Base-by-base conservation (phyloP, 2,329 filamentous ascomycete species). In the Septoria linicola region DNA sequence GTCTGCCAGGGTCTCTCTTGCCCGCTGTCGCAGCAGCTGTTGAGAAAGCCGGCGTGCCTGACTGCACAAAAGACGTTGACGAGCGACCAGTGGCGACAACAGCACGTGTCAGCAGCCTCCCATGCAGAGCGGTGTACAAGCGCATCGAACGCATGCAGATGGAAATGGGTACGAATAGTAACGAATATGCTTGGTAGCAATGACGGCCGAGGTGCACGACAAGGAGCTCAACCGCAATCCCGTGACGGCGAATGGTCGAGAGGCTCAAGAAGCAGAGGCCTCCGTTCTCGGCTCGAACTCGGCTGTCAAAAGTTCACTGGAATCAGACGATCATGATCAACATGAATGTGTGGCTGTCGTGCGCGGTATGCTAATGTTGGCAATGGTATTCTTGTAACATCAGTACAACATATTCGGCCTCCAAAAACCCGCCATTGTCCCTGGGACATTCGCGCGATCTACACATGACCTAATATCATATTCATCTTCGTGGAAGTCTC, bases 381-480 rank as follows among this genome's bases (percentile, higher is more conserved):
- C n/a, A n/a, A n/a, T n/a, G n/a, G n/a, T n/a, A n/a, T n/a, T n/a
- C n/a, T n/a, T n/a, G n/a, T n/a, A n/a, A n/a, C n/a, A n/a, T 72
- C 66, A 76, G 60, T 76, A 76, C 52, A 76, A 53, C 48, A 58
- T 71, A 56, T 76, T 68, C 10, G 72, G 73, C 58, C 68, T 70
- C 74, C 74, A 76, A 60, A 76, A 76, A 4, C 68, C 64, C 8
- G 60, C 61, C 41, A 69, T 60, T 2, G 57, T 59, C 34, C 60
- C 54, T 8, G 45, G 23, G 5, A 10, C 44, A 10, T 31, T 14
- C 19, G 32, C 42, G 17, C 32, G 25, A 25, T 48, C 42, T 14
- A 20, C 13, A 14, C 14, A 23, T 17, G 34, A 8, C 23, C 16
- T 21, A 39, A 10, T 10, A 20, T 20, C 19, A 19, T 14, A 16